These are phyloP conservation scores for Trapa bicornis DNA, from an alignment of 345 rosid species.

Conservation along the genomic window DNA sequence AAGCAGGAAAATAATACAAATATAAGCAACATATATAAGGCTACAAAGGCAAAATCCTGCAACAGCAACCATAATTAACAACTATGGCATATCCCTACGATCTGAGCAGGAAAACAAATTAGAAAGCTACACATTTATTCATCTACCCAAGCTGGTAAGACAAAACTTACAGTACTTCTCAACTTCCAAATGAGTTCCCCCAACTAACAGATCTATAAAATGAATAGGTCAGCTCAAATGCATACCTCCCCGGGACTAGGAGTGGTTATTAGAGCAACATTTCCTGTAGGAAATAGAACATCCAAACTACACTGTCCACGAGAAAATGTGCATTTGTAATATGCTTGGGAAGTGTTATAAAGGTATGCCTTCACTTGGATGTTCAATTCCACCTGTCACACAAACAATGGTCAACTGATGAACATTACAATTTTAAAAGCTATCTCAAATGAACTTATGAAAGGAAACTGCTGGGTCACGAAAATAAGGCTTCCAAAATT, in stretches of 20 bases:
- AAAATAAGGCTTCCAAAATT: background rate
- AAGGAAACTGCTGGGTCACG: background rate
- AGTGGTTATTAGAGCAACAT: conserved; percentile 56
- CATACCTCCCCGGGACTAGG: conserved; percentile 51
- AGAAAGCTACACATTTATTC: background rate
- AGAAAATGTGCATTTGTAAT: conserved; percentile 58
- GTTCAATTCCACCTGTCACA: conserved; percentile 51
- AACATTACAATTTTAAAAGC: background rate
- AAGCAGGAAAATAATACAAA: conserved; percentile 10
- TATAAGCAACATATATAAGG: background rate
- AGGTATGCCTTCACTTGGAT: conserved; percentile 40
- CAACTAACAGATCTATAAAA: background rate
- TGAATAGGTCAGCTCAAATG: background rate
- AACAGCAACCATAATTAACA: background rate
- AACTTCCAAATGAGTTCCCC: background rate
- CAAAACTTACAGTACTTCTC: background rate
- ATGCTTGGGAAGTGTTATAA: conserved; percentile 70
- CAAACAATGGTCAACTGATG: conserved; percentile 8
- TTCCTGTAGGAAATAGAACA: conserved; percentile 53
- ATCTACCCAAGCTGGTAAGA: background rate
- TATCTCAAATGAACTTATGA: background rate
- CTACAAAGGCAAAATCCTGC: background rate
- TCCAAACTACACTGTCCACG: conserved; percentile 38
- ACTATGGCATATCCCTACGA: background rate
- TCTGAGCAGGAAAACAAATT: background rate